Evolutionary conservation across 495 filamentous ascomycete species (phyloP).

Genomic region (Neurospora sp.): DNA sequence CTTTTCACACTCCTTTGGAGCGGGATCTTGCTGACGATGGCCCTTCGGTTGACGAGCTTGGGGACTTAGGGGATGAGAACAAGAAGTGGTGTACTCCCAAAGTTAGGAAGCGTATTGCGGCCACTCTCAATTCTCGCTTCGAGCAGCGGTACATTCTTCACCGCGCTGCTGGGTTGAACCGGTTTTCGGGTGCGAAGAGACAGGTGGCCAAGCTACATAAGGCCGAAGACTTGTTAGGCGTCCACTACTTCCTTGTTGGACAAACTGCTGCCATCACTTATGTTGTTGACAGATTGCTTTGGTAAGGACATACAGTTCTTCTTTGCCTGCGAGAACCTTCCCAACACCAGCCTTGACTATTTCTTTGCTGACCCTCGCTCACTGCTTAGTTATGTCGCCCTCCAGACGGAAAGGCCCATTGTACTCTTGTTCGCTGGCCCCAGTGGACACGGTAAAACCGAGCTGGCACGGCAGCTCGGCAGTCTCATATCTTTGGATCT

Average conservation of each 20-base stretch:
- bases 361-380: not conserved
- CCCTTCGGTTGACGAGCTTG: not conserved
- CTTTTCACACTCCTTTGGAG: conserved; percentile 21
- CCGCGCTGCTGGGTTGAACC: conserved; percentile 18
- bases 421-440: conserved; percentile 39
- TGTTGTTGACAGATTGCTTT: conserved; percentile 16
- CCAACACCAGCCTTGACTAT: not conserved
- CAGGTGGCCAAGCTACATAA: conserved; percentile 25
- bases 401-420: conserved; percentile 19
- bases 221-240: conserved; percentile 27
- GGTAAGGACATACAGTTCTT: not conserved
- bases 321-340: not conserved
- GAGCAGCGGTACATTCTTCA: conserved; percentile 36
- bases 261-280: conserved; percentile 29
- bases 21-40: conserved; percentile 16
- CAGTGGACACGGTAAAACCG: conserved; percentile 45
- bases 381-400: conserved; percentile 21
- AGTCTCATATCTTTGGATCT: conserved; percentile 33
- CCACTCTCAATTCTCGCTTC: conserved; percentile 24
- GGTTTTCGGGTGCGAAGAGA: conserved; percentile 19
- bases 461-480: conserved; percentile 35
- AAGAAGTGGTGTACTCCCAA: conserved; percentile 11
- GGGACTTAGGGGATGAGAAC: not conserved
- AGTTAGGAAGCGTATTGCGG: conserved; percentile 12
- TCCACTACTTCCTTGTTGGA: conserved; percentile 37